Evolutionary conservation across 2,329 filamentous ascomycete species (phyloP).

Genomic region (Aspergillus sp.): DNA sequence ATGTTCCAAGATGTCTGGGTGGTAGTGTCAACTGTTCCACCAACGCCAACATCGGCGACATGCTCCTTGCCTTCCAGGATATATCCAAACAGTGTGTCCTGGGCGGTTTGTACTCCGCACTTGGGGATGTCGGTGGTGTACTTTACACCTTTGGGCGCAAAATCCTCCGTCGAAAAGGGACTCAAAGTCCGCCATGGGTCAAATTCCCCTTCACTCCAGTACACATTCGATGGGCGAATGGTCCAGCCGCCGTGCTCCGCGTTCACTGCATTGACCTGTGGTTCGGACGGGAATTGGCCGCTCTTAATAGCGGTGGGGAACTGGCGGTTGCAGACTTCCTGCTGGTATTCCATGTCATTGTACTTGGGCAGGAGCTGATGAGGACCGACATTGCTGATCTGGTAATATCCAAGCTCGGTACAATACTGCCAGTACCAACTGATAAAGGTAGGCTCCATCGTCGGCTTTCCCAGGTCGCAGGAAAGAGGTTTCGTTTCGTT

Average conservation of each 20-base stretch:
- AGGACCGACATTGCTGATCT: constrained; percentile 43
- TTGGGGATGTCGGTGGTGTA: constrained; percentile 37
- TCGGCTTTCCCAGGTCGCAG: constrained; percentile 33
- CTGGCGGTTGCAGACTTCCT: constrained; percentile 42
- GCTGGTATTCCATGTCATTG: constrained; percentile 39
- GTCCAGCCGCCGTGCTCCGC: constrained; percentile 44
- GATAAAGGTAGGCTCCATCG: constrained; percentile 33
- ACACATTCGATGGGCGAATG: constrained; percentile 47
- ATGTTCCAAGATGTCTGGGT: constrained; percentile 30
- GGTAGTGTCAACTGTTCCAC: constrained; percentile 24
- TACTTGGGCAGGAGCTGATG: constrained; percentile 43
- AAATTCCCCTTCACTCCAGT: constrained; percentile 46
- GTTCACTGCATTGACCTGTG: constrained; percentile 37
- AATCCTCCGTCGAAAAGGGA: constrained; percentile 35
- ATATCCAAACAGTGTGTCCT: constrained; percentile 43
- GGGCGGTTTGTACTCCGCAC: constrained; percentile 34
- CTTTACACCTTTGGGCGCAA: constrained; percentile 33
- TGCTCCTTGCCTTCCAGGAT: constrained; percentile 42
- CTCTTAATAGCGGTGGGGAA: constrained; percentile 39
- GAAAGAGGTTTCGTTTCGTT: constrained; percentile 15
- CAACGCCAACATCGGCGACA: constrained; percentile 42
- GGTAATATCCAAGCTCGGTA: constrained; percentile 48
- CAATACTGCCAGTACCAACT: constrained; percentile 49
- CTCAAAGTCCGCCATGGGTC: constrained; percentile 48
- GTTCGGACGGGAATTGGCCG: constrained; percentile 37